Evolutionary conservation across 768 basidiomycete genomes (phyloP).

Genomic region (Psilocybe subaeruginosa): DNA sequence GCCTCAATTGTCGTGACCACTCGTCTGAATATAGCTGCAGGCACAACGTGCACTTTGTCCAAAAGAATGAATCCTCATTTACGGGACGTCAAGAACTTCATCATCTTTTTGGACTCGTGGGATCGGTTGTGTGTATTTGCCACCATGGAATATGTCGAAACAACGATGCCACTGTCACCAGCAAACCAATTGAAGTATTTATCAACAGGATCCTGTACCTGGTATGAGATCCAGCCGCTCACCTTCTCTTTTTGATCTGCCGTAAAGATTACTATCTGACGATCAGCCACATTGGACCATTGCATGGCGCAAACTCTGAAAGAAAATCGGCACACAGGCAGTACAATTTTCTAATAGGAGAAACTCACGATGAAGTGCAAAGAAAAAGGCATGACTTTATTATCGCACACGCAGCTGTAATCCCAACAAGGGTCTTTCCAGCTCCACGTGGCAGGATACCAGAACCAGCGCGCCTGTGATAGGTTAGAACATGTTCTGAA

Average conservation of each 20-base stretch:
- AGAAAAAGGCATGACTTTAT: slow-evolving; percentile 98
- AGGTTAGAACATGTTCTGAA: neutral
- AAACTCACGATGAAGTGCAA: slow-evolving; percentile 94
- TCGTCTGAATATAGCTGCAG: slow-evolving; percentile 97
- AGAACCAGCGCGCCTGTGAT: slow-evolving; percentile 86
- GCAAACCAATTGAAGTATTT: slow-evolving; percentile 64
- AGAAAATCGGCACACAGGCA: slow-evolving; percentile 1
- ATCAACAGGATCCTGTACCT: too few species aligned
- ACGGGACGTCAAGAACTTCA: slow-evolving; percentile 97
- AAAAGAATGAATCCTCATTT: slow-evolving; percentile 99
- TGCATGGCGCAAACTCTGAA: slow-evolving; percentile 89
- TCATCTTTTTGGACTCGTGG: slow-evolving; percentile 99
- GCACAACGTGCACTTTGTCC: slow-evolving; percentile 99
- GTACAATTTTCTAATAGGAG: slow-evolving; percentile 14
- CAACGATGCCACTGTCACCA: slow-evolving; percentile 96
- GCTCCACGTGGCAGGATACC: slow-evolving; percentile 98
- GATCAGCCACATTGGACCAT: slow-evolving; percentile 97
- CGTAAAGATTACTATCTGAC: slow-evolving; percentile 96
- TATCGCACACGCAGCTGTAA: slow-evolving; percentile 98
- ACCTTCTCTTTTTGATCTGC: slow-evolving; percentile 86
- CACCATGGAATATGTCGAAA: slow-evolving; percentile 99
- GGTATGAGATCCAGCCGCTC: too few species aligned
- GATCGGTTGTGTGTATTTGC: slow-evolving; percentile 98
- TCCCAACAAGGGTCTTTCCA: slow-evolving; percentile 98
- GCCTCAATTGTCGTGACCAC: slow-evolving; percentile 99